Conservation (phyloP, 306 rosid genomes). For the Vigna angularis region DNA sequence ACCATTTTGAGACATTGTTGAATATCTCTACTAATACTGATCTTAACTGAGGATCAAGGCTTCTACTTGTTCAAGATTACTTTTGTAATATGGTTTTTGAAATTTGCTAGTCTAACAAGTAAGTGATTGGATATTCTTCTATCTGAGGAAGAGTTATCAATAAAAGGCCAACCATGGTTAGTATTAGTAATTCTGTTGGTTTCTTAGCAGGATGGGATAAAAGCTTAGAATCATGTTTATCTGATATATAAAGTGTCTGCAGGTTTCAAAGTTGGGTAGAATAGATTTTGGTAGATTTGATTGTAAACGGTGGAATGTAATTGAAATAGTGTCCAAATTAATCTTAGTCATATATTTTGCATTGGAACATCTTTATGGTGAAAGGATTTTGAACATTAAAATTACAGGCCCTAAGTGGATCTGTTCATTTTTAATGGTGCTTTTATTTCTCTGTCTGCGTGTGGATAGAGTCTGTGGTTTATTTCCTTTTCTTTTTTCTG, state of each 20-base stretch:
- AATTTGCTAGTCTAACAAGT: constrained; percentile 33
- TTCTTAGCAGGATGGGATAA: constrained; percentile 21
- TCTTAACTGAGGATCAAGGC: constrained; percentile 10
- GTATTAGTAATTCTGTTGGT: constrained; percentile 11
- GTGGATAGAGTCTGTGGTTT: constrained; percentile 27
- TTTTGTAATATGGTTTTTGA: constrained; percentile 26
- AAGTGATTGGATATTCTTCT: constrained; percentile 27
- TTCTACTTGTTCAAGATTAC: constrained; percentile 34
- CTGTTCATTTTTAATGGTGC: constrained; percentile 29
- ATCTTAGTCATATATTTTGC: background rate
- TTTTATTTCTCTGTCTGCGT: constrained; percentile 3
- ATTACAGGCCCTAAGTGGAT: background rate
- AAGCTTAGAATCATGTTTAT: constrained; percentile 28
- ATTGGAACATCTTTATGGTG: background rate
- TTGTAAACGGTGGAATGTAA: background rate
- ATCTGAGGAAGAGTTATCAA: constrained; percentile 18
- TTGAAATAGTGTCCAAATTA: background rate
- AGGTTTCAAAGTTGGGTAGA: background rate
- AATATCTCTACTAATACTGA: constrained; percentile 16
- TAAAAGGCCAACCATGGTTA: constrained; percentile 21
- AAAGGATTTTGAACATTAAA: constrained; percentile 1
- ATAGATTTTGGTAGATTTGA: background rate
- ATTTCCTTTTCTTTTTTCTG: constrained; percentile 34
- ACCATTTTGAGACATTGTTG: constrained; percentile 29
- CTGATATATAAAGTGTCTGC: background rate